Base-by-base conservation (phyloP, 2,329 filamentous ascomycete genomes). In the Colletotrichum falcatum region DNA sequence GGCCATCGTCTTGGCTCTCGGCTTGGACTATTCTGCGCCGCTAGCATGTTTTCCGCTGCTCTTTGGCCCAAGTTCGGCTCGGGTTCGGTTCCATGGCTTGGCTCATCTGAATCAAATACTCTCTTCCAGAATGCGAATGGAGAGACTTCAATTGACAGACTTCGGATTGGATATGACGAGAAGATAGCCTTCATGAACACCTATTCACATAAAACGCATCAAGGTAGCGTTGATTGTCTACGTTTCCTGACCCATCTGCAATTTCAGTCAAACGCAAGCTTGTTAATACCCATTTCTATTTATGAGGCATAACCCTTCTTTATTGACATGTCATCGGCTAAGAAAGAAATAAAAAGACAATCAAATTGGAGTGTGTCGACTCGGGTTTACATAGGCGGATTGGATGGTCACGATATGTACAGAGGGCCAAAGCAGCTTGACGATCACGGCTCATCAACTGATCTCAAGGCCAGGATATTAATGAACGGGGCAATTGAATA, bases 381-480 rank as follows among this genome's bases (percentile, higher is more conserved):
- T 66, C 67, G 56, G 66, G 20, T 8, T n/a, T 16, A 20, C 28
- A 23, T 16, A 51, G 16, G 14, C 28, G 26, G 16, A 51, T 30
- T 51, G 11, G 26, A 18, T 51, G 16, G 16, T 20, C 14, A 51
- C 28, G 26, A 51, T 18, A 28, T n/a, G 9, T 30, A 9, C 8
- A 26, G 12, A 56, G 6, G 23, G n/a, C 6, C 11, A 26, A 39
- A 39, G 33, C n/a, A 39, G 16, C n/a, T 42, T 9, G 54, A 39
- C 5, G n/a, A 56, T 7, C 33, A 26, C 9, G 20, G 26, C 12
- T 9, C 16, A 3, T 58, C 16, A 20, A 28, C 3, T 2, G 35
- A 58, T 12, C 23, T 42, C 14, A 39, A 33, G n/a, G 18, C 12
- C 16, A 26, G 37, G 14, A 26, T 28, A 26, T 33, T 3, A 18